phyloP scores from a whole-genome alignment of 108 stramenopile genomes.

The Cyclotella choctawhatcheeana region DNA sequence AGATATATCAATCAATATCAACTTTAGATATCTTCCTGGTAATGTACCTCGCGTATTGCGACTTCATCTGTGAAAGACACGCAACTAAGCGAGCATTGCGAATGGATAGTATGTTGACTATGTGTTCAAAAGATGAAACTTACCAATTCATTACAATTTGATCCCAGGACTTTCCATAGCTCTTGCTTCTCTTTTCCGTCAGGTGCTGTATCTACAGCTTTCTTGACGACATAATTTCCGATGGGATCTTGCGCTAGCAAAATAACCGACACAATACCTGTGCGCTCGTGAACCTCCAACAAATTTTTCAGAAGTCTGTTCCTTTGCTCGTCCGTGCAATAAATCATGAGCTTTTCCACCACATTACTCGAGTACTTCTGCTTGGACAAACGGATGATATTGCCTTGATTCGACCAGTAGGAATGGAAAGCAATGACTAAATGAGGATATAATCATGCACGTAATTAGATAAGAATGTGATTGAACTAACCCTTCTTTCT shows the following conservation, averaged over 20 bases:
- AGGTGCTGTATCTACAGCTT: slow-evolving; percentile 24
- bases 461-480: too few relatives aligned
- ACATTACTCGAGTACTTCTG: slow-evolving; percentile 99
- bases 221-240: slow-evolving; percentile 94
- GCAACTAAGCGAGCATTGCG: background rate
- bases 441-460: too few relatives aligned
- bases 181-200: slow-evolving; percentile 27
- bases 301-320: slow-evolving; percentile 57
- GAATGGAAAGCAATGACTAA: too few relatives aligned
- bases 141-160: slow-evolving; percentile 43
- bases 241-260: slow-evolving; percentile 94
- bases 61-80: slow-evolving; percentile 58
- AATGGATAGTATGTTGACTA: background rate
- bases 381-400: slow-evolving; percentile 77
- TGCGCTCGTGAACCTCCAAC: slow-evolving; percentile 20
- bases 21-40: too few relatives aligned
- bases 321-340: slow-evolving; percentile 78
- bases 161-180: slow-evolving; percentile 14
- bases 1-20: too few relatives aligned
- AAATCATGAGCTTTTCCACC: slow-evolving; percentile 93
- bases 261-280: slow-evolving; percentile 68
- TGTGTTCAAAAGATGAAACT: background rate
- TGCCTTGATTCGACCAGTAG: too few relatives aligned
- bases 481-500: too few relatives aligned
- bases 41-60: slow-evolving; percentile 84